Evolutionary conservation across 345 rosid species (phyloP), one percentile per base, ranked within the genome.

Genomic region (Salix exigua): DNA sequence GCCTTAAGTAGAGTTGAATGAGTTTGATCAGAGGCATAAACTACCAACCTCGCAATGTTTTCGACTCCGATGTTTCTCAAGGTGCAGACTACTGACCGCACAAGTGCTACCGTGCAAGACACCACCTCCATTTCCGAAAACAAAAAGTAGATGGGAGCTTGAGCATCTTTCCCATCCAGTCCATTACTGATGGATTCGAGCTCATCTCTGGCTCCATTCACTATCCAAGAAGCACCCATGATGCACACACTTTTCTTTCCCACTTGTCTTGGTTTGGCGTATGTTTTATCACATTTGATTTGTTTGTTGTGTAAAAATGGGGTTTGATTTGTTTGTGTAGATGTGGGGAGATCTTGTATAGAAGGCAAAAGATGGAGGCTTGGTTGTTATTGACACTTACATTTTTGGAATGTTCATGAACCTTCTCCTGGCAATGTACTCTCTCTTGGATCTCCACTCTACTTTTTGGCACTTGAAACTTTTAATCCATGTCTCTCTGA

Each of bases 151-250:
- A n/a, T n/a, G n/a, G n/a, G n/a, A n/a, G n/a, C n/a, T n/a, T n/a
- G n/a, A n/a, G n/a, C n/a, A n/a, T n/a, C n/a, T n/a, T n/a, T n/a
- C n/a, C n/a, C n/a, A n/a, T n/a, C n/a, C n/a, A n/a, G n/a, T n/a
- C n/a, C n/a, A n/a, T n/a, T n/a, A n/a, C n/a, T n/a, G n/a, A n/a
- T n/a, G n/a, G n/a, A n/a, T n/a, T n/a, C n/a, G n/a, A n/a, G n/a
- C 94, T 93, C 84, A 89, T 95, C 85, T 93, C 98, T 17, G 99
- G 99, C 67, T 95, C 98, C 87, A 95, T 95, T 89, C 99, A 95
- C 79, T 95, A 95, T 78, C 99, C 99, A 66, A 87, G 99, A 88
- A 95, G 99, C 88, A 91, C 97, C 25, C 98, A 97, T 72, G 92
- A 93, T 28, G 99, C 93, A 86, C 25, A 61, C 60, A 17, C 63